A percentile compares a stretch with the other conserved stretches of the same genome.
Conservation (phyloP, 2,329 filamentous ascomycete species). For the Curvularia lunata region DNA sequence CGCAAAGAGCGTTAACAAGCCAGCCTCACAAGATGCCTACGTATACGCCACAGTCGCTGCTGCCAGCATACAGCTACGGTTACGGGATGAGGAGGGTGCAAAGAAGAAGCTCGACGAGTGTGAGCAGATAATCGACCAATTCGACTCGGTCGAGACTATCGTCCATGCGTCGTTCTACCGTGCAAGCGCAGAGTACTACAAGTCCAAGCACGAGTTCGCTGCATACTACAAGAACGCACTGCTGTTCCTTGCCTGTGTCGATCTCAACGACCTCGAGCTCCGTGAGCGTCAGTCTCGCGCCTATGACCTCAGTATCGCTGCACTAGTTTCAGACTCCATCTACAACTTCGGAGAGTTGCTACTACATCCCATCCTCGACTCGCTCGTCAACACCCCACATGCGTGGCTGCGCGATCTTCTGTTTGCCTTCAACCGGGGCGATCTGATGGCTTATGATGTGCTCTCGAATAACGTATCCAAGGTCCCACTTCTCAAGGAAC, state of each 20-base stretch:
- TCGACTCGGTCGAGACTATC: slow-evolving; percentile 93
- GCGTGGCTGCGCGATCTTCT: slow-evolving; percentile 94
- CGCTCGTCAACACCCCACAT: slow-evolving; percentile 75
- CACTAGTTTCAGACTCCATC: slow-evolving; percentile 90
- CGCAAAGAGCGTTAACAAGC: slow-evolving; percentile 86
- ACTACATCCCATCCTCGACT: slow-evolving; percentile 92
- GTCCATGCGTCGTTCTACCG: slow-evolving; percentile 97
- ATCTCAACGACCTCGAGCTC: slow-evolving; percentile 74
- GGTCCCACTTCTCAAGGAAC: slow-evolving; percentile 78
- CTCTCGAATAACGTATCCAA: slow-evolving; percentile 81
- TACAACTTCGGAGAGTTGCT: slow-evolving; percentile 99
- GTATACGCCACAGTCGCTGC: slow-evolving; percentile 93
- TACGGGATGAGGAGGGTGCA: slow-evolving; percentile 80
- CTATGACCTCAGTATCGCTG: slow-evolving; percentile 91
- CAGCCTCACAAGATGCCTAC: slow-evolving; percentile 91
- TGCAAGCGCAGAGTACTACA: slow-evolving; percentile 93
- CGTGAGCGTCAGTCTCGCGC: slow-evolving; percentile 81
- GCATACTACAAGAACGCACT: slow-evolving; percentile 97
- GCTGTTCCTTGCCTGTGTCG: slow-evolving; percentile 95
- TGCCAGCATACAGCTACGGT: slow-evolving; percentile 81
- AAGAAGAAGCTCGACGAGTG: slow-evolving; percentile 86
- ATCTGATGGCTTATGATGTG: slow-evolving; percentile 84
- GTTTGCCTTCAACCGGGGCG: slow-evolving; percentile 96
- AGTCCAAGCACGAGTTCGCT: slow-evolving; percentile 89
- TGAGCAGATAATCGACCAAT: slow-evolving; percentile 85